Conservation (phyloP, 371 early-diverging fungal genomes). For the Rhizomucor pusillus region DNA sequence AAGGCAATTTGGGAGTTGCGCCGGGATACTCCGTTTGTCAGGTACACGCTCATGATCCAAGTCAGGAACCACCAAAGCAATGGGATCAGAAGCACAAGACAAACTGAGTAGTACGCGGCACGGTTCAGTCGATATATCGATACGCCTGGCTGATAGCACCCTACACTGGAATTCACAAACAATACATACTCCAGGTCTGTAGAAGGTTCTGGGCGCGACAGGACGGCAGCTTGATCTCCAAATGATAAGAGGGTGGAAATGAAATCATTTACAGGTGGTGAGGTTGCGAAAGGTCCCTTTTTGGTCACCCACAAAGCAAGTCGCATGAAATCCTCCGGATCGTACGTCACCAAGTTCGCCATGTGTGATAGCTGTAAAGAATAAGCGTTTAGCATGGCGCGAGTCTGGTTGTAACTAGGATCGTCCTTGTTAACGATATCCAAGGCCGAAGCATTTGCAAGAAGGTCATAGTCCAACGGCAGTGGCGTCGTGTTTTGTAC, state of each 20-base stretch:
- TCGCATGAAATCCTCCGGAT: not conserved
- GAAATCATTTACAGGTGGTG: slow-evolving; percentile 1
- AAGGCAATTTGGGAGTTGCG: slow-evolving; percentile 20
- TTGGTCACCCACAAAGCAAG: no score
- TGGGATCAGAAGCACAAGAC: slow-evolving; percentile 10
- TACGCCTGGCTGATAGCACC: not conserved
- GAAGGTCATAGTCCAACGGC: not conserved
- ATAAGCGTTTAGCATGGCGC: slow-evolving; percentile 10
- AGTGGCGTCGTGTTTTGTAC: no score
- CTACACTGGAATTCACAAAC: no score
- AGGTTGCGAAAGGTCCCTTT: not conserved
- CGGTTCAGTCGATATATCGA: slow-evolving; percentile 8
- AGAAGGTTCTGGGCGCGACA: no score
- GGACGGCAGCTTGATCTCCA: no score
- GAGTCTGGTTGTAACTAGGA: slow-evolving; percentile 4
- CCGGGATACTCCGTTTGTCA: slow-evolving; percentile 14
- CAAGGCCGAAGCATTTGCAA: no score
- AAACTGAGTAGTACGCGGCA: slow-evolving; percentile 5
- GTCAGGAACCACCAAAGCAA: slow-evolving; percentile 13
- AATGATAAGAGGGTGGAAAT: not conserved
- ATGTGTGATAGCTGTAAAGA: slow-evolving; percentile 7
- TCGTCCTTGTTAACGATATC: no score
- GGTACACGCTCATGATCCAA: slow-evolving; percentile 16
- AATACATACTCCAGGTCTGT: no score
- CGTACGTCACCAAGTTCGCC: slow-evolving; percentile 1